These are phyloP conservation scores for Hypoxylon sp. DNA, from an alignment of 2,329 filamentous ascomycete genomes.

Conservation along the genomic window DNA sequence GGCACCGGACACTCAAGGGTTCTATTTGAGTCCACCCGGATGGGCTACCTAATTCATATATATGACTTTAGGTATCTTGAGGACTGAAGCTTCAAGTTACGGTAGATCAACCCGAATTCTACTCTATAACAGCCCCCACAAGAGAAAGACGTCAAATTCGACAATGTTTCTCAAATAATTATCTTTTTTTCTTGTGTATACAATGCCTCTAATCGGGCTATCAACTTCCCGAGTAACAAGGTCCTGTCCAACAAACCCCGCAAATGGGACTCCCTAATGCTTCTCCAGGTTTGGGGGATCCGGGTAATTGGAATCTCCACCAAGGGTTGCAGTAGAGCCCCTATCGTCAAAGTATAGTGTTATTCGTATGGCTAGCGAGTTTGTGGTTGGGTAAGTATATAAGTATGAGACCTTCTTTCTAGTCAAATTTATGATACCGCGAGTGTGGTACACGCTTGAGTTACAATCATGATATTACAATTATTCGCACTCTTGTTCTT, in stretches of 20 bases:
- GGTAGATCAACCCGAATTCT: not conserved
- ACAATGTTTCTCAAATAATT: not conserved
- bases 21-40: not conserved
- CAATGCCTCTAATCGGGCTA: slow-evolving; percentile 39
- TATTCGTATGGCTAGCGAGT: slow-evolving; percentile 17
- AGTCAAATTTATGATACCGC: slow-evolving; percentile 18
- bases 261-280: slow-evolving; percentile 41
- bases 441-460: slow-evolving; percentile 6
- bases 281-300: slow-evolving; percentile 38
- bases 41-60: not conserved
- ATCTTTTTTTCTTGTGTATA: not conserved
- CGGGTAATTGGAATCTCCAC: slow-evolving; percentile 45
- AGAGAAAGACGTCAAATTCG: not conserved
- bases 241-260: slow-evolving; percentile 43
- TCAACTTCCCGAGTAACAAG: slow-evolving; percentile 43
- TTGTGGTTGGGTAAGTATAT: slow-evolving; percentile 10
- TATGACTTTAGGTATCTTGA: not conserved
- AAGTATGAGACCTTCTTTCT: slow-evolving; percentile 10
- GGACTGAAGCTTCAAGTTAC: not conserved
- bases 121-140: not conserved
- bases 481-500: slow-evolving; percentile 23
- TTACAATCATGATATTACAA: slow-evolving; percentile 24
- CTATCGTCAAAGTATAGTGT: slow-evolving; percentile 20
- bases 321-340: slow-evolving; percentile 18
- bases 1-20: not conserved